A percentile compares a stretch with the other conserved stretches of the same genome.
phyloP scores from a whole-genome alignment of 768 basidiomycete species.

The Krasilnikovozyma curviuscula region DNA sequence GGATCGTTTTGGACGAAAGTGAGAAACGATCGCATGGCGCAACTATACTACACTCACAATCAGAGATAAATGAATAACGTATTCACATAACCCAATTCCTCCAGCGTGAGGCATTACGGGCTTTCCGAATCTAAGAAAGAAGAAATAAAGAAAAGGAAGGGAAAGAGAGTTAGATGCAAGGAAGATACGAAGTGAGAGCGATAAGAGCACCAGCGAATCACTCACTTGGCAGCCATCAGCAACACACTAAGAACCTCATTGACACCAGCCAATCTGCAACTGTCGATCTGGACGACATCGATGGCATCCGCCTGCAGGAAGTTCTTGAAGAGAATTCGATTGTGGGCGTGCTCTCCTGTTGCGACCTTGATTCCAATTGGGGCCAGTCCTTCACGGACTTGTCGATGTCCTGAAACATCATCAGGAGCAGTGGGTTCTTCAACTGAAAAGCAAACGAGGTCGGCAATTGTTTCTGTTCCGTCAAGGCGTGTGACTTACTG shows the following conservation, averaged over 20 bases:
- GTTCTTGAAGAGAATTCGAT: conserved; percentile 86
- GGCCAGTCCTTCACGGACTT: conserved; percentile 47
- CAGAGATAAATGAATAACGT: conserved; percentile 51
- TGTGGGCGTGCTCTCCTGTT: conserved; percentile 87
- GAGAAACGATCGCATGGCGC: no score
- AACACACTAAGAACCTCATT: conserved; percentile 80
- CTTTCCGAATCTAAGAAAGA: conserved; percentile 46
- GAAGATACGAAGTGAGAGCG: background rate
- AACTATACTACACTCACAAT: no score
- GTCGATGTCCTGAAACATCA: conserved; percentile 45
- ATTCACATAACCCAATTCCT: conserved; percentile 81
- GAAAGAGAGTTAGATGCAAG: background rate
- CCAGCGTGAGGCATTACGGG: conserved; percentile 87
- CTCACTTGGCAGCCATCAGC: conserved; percentile 71
- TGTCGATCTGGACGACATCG: conserved; percentile 89
- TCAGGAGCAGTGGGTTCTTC: conserved; percentile 88
- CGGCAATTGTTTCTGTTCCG: background rate
- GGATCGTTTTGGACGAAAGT: background rate
- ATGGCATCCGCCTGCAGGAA: conserved; percentile 70
- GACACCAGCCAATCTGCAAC: conserved; percentile 79
- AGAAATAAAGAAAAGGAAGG: background rate
- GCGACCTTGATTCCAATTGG: conserved; percentile 72
- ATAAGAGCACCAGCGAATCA: background rate
- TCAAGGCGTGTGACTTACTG: conserved; percentile 8
- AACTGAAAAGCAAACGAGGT: conserved; percentile 44